Base-by-base conservation (phyloP, 345 rosid species). In the Eucalyptus grandis region DNA sequence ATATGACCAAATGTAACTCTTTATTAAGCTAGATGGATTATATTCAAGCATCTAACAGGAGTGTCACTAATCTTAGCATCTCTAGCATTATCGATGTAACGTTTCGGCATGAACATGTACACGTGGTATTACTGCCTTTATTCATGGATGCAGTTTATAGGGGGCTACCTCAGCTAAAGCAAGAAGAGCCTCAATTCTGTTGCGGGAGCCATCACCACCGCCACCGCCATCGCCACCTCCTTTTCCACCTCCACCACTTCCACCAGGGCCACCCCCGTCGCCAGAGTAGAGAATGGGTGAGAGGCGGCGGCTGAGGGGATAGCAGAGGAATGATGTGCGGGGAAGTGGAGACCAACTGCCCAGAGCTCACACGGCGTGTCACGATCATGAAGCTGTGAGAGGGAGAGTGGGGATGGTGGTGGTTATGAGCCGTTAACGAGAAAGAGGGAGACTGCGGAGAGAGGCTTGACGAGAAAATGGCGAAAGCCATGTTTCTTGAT, bases 121-220 rank as follows among this genome's bases (percentile, higher is more conserved):
- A 14, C 44, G 43, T 27, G 13, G 50, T 22, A 53, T 86, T 21
- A 30, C 47, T 34, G 47, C 46, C 65, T 16, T 87, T 12, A 54
- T 54, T 27, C 31, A 44, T 8, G 26, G 11, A 50, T 30, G 34
- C 49, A 65, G 9, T 40, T 77, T 77, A 47, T 40, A 43, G 49
- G 22, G 22, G 58, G 19, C 40, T 89, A 94, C 96, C 95, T 92
- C 94, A 19, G 93, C 93, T 65, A 94, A 89, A 21, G 94, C 95
- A 30, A 94, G 91, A 49, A 92, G 86, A 46, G 95, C 93, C 69
- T 94, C 97, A 2, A 90, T 72, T 53, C 92, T 87, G 90, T 95
- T 93, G 82, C 92, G 94, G 69, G 89, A 93, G 53, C 90, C 94
- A 51, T 89, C 93, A 6, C 81, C 92, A 30, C 49, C 89, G 0